These are phyloP conservation scores for Morella rubra DNA, from an alignment of 306 rosid species.

Conservation along the genomic window DNA sequence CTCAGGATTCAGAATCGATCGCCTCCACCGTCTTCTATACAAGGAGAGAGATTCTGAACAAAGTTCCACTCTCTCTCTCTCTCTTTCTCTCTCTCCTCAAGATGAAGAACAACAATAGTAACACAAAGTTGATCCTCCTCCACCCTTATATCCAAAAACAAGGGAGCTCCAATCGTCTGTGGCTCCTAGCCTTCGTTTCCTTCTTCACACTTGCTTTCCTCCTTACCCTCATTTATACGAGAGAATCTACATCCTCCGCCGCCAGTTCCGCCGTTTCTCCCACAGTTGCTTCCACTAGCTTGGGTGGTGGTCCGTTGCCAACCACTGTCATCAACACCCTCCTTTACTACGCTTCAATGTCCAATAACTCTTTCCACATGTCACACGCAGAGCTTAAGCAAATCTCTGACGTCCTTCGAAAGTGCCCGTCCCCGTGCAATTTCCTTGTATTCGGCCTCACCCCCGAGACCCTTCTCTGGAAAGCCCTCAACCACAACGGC, in stretches of 20 bases:
- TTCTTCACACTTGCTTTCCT: constrained; percentile 85
- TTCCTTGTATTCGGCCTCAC: constrained; percentile 86
- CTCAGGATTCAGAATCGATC: constrained; percentile 36
- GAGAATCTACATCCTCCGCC: constrained; percentile 51
- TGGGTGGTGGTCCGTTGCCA: constrained; percentile 39
- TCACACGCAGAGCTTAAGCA: constrained; percentile 72
- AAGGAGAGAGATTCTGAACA: constrained; percentile 22
- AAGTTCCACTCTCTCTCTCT: constrained; percentile 8
- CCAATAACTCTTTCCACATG: constrained; percentile 84
- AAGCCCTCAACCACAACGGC: constrained; percentile 85
- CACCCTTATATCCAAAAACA: constrained; percentile 98
- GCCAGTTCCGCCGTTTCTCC: constrained; percentile 30
- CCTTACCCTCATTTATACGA: constrained; percentile 68
- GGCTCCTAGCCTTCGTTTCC: constrained; percentile 80
- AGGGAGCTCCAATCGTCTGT: constrained; percentile 75
- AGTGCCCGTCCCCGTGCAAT: constrained; percentile 78
- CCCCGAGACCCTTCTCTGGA: constrained; percentile 87
- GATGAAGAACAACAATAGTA: constrained; percentile 63
- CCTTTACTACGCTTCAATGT: constrained; percentile 75
- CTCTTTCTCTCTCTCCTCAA: neutral
- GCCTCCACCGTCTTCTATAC: constrained; percentile 6
- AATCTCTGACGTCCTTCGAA: constrained; percentile 77
- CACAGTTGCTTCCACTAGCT: constrained; percentile 22
- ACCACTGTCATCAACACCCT: constrained; percentile 83
- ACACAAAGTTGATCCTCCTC: constrained; percentile 91